These are phyloP conservation scores for Aspergillus sp. DNA, from an alignment of 2,329 filamentous ascomycete species.

Conservation along the genomic window DNA sequence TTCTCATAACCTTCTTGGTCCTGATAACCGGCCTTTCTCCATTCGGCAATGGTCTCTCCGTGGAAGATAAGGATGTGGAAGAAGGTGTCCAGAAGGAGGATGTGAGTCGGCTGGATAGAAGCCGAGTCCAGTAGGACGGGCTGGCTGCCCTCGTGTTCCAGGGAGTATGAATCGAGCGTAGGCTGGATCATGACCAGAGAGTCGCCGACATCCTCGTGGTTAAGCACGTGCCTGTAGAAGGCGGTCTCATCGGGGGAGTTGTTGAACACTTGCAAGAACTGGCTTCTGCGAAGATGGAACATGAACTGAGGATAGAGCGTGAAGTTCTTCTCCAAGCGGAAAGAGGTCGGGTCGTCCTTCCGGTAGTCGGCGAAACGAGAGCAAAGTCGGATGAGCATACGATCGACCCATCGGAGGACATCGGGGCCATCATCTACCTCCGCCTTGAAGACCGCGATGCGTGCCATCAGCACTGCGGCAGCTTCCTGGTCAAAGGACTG, in stretches of 20 bases:
- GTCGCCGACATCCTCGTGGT: conserved; percentile 95
- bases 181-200: conserved; percentile 99
- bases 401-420: conserved; percentile 94
- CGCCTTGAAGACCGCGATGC: conserved; percentile 97
- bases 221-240: conserved; percentile 96
- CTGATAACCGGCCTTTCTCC: conserved; percentile 97
- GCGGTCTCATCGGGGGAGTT: conserved; percentile 98
- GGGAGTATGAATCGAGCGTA: conserved; percentile 93
- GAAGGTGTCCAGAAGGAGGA: conserved; percentile 94
- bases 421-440: conserved; percentile 99
- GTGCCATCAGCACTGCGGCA: conserved; percentile 96
- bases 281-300: conserved; percentile 96
- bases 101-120: conserved; percentile 90
- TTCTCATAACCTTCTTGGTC: conserved; percentile 98
- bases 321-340: conserved; percentile 97
- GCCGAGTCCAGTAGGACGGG: conserved; percentile 96
- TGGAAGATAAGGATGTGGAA: conserved; percentile 99
- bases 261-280: conserved; percentile 99
- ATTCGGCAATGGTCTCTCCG: conserved; percentile 95
- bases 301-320: conserved; percentile 99
- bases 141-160: conserved; percentile 88
- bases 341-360: conserved; percentile 96
- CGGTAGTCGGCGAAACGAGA: conserved; percentile 96
- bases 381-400: conserved; percentile 96
- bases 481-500: conserved; percentile 99